Conservation (phyloP, 768 basidiomycete genomes). For the Pleurotus pulmonarius region DNA sequence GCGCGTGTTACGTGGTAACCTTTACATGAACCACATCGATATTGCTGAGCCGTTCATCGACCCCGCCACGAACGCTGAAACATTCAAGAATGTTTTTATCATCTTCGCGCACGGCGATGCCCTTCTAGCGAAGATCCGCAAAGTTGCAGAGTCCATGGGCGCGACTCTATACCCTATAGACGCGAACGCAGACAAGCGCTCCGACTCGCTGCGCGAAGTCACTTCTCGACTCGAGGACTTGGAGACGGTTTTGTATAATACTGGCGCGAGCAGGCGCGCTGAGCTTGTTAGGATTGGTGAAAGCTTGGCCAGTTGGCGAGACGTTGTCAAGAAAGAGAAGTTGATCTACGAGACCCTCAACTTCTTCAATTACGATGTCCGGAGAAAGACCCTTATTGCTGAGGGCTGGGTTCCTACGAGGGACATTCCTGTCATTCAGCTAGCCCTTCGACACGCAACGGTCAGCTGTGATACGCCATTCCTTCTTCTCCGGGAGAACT, state of each 20-base stretch:
- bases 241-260: conserved; percentile 85
- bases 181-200: conserved; percentile 87
- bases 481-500: conserved; percentile 9
- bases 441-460: conserved; percentile 85
- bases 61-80: conserved; percentile 75
- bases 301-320: conserved; percentile 84
- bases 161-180: conserved; percentile 97
- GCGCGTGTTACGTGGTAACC: conserved; percentile 95
- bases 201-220: conserved; percentile 87
- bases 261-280: conserved; percentile 72
- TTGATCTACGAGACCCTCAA: conserved; percentile 94
- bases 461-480: conserved; percentile 32
- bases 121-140: conserved; percentile 93
- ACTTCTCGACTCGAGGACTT: conserved; percentile 87
- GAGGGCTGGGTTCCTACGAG: conserved; percentile 97
- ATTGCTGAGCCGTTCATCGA: conserved; percentile 92
- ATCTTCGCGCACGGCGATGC: conserved; percentile 97
- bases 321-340: conserved; percentile 94
- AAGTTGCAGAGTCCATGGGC: conserved; percentile 98
- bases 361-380: conserved; percentile 90
- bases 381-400: conserved; percentile 91
- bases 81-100: conserved; percentile 98
- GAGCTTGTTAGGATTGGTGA: conserved; percentile 87
- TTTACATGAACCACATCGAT: conserved; percentile 99
- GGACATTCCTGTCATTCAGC: conserved; percentile 83